Evolutionary conservation across 352 stramenopile species (phyloP).

Genomic region (Pilasporangium apinafurcum): DNA sequence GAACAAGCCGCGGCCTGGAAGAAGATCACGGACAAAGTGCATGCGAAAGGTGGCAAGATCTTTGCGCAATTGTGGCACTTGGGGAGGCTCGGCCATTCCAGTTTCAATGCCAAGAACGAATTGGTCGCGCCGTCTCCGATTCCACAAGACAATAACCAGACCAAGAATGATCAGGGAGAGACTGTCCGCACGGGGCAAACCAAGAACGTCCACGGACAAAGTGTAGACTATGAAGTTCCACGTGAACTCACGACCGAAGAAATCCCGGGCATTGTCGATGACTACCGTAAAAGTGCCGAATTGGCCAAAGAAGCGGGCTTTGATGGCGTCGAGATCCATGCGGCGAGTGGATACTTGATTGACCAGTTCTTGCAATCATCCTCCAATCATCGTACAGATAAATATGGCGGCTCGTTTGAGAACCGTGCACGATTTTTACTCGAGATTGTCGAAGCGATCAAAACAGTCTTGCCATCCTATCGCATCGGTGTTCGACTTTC

Average conservation of each 20-base stretch:
- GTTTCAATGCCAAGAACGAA: conserved; percentile 11
- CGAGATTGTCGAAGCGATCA: conserved; percentile 57
- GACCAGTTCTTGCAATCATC: conserved; percentile 42
- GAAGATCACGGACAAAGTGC: conserved; percentile 46
- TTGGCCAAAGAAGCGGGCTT: conserved; percentile 79
- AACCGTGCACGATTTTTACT: conserved; percentile 64
- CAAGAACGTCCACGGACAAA: conserved; percentile 11
- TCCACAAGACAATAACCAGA: not conserved
- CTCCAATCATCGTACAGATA: conserved; percentile 68
- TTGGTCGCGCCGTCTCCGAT: conserved; percentile 12
- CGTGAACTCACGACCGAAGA: conserved; percentile 18
- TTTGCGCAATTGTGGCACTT: conserved; percentile 73
- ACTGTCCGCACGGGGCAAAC: conserved; percentile 11
- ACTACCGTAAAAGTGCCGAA: conserved; percentile 58
- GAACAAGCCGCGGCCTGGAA: conserved; percentile 37
- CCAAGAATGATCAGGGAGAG: not conserved
- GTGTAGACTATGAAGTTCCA: conserved; percentile 10
- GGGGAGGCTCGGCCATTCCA: conserved; percentile 37
- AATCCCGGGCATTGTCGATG: conserved; percentile 46
- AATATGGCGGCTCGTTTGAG: conserved; percentile 76
- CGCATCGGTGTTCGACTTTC: conserved; percentile 23
- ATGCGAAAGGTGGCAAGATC: conserved; percentile 50
- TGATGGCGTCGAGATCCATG: conserved; percentile 83
- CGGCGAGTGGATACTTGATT: conserved; percentile 86
- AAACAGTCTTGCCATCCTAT: conserved; percentile 14